These are phyloP conservation scores for Gomphus sp. DNA, from an alignment of 1,284 basidiomycete genomes.

Conservation along the genomic window DNA sequence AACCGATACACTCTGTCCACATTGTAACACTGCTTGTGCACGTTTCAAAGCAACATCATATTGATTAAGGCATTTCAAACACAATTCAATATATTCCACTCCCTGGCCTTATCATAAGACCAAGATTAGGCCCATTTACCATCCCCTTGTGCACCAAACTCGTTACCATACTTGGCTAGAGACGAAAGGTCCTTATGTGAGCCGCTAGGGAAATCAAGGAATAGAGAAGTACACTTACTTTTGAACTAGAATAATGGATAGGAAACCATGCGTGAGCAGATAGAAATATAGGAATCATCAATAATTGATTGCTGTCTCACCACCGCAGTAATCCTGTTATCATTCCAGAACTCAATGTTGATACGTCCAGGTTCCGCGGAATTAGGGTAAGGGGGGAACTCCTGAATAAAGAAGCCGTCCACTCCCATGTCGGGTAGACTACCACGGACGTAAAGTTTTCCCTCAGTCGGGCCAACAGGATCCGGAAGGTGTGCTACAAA, in stretches of 20 bases:
- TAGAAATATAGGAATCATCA: neutral
- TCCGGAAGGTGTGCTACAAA: neutral
- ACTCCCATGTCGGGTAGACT: neutral
- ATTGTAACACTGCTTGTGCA: too few relatives aligned
- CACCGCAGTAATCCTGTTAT: neutral
- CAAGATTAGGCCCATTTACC: neutral
- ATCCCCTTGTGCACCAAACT: neutral
- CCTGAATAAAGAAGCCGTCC: neutral
- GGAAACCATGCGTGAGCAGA: neutral
- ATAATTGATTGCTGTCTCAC: neutral
- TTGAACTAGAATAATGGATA: neutral
- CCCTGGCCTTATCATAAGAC: too few relatives aligned
- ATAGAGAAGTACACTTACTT: conserved; percentile 30
- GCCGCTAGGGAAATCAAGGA: conserved; percentile 18
- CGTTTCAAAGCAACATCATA: neutral
- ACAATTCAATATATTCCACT: neutral
- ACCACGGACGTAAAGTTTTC: neutral
- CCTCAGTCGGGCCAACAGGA: neutral
- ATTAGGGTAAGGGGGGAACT: neutral
- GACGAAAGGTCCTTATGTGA: neutral
- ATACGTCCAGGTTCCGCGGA: neutral
- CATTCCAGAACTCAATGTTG: neutral
- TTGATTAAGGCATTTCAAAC: neutral
- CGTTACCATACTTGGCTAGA: neutral
- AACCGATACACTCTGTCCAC: too few relatives aligned